Conservation (phyloP, 2,329 filamentous ascomycete genomes). For the Aurifilum marmelostoma region DNA sequence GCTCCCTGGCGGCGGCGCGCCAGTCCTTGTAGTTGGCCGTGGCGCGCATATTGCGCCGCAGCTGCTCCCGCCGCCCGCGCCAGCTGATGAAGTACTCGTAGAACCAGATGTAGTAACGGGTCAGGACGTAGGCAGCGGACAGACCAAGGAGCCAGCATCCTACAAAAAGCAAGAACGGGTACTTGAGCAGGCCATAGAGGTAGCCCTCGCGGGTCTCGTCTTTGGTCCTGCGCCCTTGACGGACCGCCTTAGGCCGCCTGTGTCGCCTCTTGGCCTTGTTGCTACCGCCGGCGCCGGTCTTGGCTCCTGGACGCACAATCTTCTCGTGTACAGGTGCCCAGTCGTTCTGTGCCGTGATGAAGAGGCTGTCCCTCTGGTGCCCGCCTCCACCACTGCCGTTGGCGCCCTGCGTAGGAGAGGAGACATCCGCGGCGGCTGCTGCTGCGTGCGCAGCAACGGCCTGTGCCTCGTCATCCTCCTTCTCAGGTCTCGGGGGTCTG, state of each 20-base stretch:
- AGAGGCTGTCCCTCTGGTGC: conserved; percentile 43
- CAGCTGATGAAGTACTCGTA: conserved; percentile 94
- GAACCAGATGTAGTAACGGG: conserved; percentile 83
- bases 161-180: conserved; percentile 83
- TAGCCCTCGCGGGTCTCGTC: conserved; percentile 96
- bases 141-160: conserved; percentile 79
- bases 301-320: conserved; percentile 44
- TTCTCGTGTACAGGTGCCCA: conserved; percentile 88
- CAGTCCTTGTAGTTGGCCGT: conserved; percentile 81
- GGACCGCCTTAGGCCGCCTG: conserved; percentile 35
- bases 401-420: conserved; percentile 23
- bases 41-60: conserved; percentile 71
- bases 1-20: conserved; percentile 74
- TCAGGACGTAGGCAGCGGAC: conserved; percentile 74
- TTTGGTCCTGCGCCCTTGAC: conserved; percentile 63
- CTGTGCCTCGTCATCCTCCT: conserved; percentile 33
- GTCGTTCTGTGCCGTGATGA: conserved; percentile 91
- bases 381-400: conserved; percentile 28
- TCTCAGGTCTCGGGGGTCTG: conserved; percentile 32
- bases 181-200: conserved; percentile 86
- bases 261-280: conserved; percentile 40
- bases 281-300: conserved; percentile 28
- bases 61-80: conserved; percentile 74
- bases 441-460: conserved; percentile 45
- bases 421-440: conserved; percentile 44